phyloP scores from a whole-genome alignment of 306 rosid species.

The Albizia julibrissin region DNA sequence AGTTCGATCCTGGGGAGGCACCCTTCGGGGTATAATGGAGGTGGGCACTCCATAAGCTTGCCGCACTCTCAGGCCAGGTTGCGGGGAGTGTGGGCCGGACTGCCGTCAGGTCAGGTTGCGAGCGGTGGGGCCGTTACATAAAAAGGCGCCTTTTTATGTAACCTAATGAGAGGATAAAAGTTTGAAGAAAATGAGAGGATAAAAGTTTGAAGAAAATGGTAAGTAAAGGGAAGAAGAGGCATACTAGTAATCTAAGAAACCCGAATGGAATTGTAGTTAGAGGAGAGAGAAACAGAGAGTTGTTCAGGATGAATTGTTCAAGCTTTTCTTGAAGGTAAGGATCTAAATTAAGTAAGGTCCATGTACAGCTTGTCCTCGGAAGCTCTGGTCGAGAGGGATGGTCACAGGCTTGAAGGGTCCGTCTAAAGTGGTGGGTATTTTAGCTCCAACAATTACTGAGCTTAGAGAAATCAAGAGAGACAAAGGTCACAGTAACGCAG shows the following conservation, averaged over 20 bases:
- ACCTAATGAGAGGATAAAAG: no score
- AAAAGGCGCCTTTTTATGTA: no score
- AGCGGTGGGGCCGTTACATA: no score
- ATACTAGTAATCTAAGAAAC: no score
- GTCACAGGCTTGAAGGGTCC: conserved; percentile 93
- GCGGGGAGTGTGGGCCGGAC: no score
- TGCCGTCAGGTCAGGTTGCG: no score
- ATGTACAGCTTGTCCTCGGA: conserved; percentile 74
- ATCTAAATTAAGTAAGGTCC: conserved; percentile 73
- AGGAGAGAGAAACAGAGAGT: conserved; percentile 80
- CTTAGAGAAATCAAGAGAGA: conserved; percentile 36
- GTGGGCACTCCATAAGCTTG: no score
- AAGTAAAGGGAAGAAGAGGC: neutral
- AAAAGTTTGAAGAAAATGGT: neutral
- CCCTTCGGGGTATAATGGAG: no score
- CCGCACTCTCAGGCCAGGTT: no score
- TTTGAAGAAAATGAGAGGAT: neutral
- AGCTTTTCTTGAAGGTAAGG: conserved; percentile 61
- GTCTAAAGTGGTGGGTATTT: conserved; percentile 61
- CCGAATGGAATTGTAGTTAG: no score
- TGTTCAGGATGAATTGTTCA: conserved; percentile 68
- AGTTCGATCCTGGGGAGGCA: no score
- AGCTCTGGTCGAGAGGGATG: conserved; percentile 59
- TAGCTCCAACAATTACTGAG: conserved; percentile 34
- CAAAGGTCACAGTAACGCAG: no score